Evolutionary conservation across 2,329 filamentous ascomycete species (phyloP).

Genomic region (Hypocreales sp.): DNA sequence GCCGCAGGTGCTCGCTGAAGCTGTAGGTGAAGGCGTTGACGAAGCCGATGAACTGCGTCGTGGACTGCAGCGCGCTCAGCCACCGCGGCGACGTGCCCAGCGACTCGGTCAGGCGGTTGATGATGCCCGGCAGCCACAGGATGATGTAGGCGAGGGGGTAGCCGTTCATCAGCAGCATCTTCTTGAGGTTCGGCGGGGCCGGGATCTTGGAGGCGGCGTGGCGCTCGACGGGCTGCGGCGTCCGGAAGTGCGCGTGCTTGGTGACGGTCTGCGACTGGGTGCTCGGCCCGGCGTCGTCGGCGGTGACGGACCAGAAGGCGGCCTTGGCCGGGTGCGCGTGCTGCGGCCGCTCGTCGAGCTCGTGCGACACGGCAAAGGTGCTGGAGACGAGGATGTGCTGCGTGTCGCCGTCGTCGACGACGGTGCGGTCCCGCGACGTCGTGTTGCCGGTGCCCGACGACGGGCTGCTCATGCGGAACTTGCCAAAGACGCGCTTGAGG

Average conservation of each 20-base stretch:
- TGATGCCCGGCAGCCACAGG: conserved; percentile 21
- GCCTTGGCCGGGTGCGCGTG: not conserved
- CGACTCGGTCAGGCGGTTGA: conserved; percentile 16
- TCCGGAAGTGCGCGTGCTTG: not conserved
- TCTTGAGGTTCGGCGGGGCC: conserved; percentile 8
- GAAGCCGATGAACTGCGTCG: conserved; percentile 20
- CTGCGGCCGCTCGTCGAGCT: not conserved
- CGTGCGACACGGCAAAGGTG: conserved; percentile 1
- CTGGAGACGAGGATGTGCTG: conserved; percentile 3
- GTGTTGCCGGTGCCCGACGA: conserved; percentile 1
- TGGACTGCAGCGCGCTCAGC: conserved; percentile 15
- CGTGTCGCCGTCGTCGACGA: conserved; percentile 1
- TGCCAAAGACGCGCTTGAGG: conserved; percentile 4
- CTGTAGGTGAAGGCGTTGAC: conserved; percentile 22
- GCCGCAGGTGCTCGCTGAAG: conserved; percentile 16
- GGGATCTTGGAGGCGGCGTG: conserved; percentile 1
- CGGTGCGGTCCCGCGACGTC: not conserved
- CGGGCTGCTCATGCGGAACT: conserved; percentile 1
- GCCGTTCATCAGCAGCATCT: conserved; percentile 19
- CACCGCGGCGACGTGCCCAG: conserved; percentile 7
- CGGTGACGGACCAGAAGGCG: not conserved
- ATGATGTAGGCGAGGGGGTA: conserved; percentile 21
- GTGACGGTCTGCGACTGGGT: not conserved
- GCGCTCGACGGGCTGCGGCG: not conserved
- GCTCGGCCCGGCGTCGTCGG: not conserved